phyloP scores from a whole-genome alignment of 2,329 filamentous ascomycete species.

The Cercospora zeina region DNA sequence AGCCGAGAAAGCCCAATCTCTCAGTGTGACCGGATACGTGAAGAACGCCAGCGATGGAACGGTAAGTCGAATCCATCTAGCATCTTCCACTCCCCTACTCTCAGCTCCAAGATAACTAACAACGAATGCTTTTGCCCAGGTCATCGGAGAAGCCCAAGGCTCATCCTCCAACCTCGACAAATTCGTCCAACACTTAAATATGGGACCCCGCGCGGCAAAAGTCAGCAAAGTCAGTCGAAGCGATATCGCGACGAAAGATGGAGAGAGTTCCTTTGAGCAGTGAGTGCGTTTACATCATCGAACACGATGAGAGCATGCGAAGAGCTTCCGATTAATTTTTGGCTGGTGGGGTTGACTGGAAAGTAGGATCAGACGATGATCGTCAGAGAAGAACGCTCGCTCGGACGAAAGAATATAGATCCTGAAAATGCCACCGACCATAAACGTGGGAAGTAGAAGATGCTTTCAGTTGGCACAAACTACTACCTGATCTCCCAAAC shows the following conservation, averaged over 20 bases:
- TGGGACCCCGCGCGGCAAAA: constrained; percentile 69
- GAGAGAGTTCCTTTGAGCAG: constrained; percentile 63
- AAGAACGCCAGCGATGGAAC: constrained; percentile 51
- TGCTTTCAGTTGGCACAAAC: not conserved
- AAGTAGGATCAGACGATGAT: constrained; percentile 2
- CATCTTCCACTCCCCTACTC: not conserved
- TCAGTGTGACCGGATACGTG: constrained; percentile 51
- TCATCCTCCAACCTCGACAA: constrained; percentile 62
- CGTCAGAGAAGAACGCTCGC: not conserved
- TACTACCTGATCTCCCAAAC: constrained; percentile 74
- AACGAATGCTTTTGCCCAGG: constrained; percentile 54
- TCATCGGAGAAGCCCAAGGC: constrained; percentile 87
- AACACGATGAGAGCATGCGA: not conserved
- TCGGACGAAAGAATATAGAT: not conserved
- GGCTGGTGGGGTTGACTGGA: not conserved
- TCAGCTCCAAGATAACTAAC: not conserved
- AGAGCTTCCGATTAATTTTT: not conserved
- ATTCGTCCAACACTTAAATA: constrained; percentile 72
- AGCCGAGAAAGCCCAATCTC: constrained; percentile 45
- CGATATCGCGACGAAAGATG: constrained; percentile 64
- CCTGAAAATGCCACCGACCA: not conserved
- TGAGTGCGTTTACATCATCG: constrained; percentile 20
- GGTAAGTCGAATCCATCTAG: constrained; percentile 32
- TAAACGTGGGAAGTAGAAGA: not conserved
- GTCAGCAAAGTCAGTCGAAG: constrained; percentile 74